These are phyloP conservation scores for Tylopilus sp. DNA, from an alignment of 768 basidiomycete genomes.

Conservation along the genomic window DNA sequence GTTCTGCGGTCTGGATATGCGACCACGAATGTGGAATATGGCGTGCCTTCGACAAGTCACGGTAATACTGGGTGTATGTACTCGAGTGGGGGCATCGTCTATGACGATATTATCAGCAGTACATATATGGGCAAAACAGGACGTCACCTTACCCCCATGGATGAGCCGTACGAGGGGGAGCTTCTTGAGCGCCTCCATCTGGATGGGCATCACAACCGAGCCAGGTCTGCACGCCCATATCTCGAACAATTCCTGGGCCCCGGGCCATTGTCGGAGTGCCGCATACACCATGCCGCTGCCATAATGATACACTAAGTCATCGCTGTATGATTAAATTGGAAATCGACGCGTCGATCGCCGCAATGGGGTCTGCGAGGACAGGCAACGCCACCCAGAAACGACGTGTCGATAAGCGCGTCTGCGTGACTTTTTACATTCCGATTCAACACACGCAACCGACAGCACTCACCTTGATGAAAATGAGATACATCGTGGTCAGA, in stretches of 20 bases:
- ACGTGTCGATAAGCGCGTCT: conserved; percentile 7
- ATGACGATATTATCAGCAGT: too few relatives aligned
- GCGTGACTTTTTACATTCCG: too few relatives aligned
- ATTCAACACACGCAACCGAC: too few relatives aligned
- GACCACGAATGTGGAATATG: conserved; percentile 61
- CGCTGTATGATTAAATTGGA: conserved; percentile 48
- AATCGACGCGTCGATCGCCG: too few relatives aligned
- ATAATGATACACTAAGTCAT: conserved; percentile 85
- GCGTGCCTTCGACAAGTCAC: conserved; percentile 62
- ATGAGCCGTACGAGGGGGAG: too few relatives aligned
- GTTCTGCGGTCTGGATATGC: conserved; percentile 49
- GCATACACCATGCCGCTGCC: conserved; percentile 36
- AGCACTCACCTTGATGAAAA: too few relatives aligned
- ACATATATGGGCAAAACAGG: too few relatives aligned
- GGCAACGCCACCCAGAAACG: conserved; percentile 42
- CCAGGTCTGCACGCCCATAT: conserved; percentile 68
- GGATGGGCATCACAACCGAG: conserved; percentile 33
- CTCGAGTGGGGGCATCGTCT: too few relatives aligned
- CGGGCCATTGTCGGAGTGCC: conserved; percentile 62
- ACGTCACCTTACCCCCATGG: too few relatives aligned
- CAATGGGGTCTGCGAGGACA: too few relatives aligned
- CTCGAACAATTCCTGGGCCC: conserved; percentile 78
- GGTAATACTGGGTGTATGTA: conserved; percentile 32
- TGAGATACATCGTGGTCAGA: too few relatives aligned
- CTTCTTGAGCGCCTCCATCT: too few relatives aligned